These are phyloP conservation scores for Aspergillus coremiiformis DNA, from an alignment of 495 filamentous ascomycete genomes.

Conservation along the genomic window DNA sequence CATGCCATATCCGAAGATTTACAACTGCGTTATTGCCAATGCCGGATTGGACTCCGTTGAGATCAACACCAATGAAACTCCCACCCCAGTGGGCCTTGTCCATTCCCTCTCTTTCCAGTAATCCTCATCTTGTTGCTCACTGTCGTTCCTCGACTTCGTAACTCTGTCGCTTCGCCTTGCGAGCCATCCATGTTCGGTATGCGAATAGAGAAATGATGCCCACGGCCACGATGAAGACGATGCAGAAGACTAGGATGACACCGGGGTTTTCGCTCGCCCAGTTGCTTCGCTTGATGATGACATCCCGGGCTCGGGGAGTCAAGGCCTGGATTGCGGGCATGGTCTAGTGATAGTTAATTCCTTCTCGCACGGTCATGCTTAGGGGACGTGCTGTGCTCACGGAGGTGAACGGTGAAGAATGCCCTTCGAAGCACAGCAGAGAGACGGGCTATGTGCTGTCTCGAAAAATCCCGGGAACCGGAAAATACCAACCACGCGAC, in stretches of 20 bases:
- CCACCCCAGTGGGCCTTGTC: neutral
- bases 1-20: neutral
- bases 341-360: constrained; percentile 4
- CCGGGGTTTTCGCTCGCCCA: constrained; percentile 46
- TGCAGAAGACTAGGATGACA: constrained; percentile 47
- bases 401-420: neutral
- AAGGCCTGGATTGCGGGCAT: constrained; percentile 36
- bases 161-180: constrained; percentile 25
- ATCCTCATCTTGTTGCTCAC: neutral
- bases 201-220: constrained; percentile 36
- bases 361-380: neutral
- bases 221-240: constrained; percentile 41
- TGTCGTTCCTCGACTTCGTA: constrained; percentile 13
- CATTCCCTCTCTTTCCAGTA: neutral
- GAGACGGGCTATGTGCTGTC: neutral
- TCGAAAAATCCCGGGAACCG: neutral
- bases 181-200: constrained; percentile 36
- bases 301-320: constrained; percentile 9
- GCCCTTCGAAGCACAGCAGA: neutral
- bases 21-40: neutral
- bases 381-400: neutral
- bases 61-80: too few species aligned
- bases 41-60: neutral
- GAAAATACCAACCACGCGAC: neutral
- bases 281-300: constrained; percentile 36